Evolutionary conservation across 2,329 filamentous ascomycete species (phyloP), one percentile per base, ranked within the genome.

Genomic region (Hypoxylon sp.): DNA sequence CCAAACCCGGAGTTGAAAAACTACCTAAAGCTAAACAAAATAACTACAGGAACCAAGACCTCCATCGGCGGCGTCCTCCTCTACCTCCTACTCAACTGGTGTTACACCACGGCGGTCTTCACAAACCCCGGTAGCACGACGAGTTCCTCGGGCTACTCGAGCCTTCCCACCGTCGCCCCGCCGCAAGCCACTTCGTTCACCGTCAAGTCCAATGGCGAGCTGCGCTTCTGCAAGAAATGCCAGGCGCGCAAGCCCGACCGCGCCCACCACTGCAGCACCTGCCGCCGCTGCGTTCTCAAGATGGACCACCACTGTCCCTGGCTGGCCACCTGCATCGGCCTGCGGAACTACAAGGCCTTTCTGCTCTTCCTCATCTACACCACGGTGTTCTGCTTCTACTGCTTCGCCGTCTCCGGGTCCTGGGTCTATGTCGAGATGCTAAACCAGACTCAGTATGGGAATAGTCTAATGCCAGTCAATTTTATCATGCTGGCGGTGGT

Each of bases 281-380:
- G 96, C 82, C 90, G 91, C 73, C 91, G 92, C 76, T 99, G 96
- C 80, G 94, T 99, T 26, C 86, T 99, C 80, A 99, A 99, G 85
- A 99, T 99, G 96, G 96, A 99, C 79, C 96, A 99, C 80, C 96
- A 99, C 83, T 99, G 96, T 79, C 96, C 96, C 14, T 99, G 96
- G 96, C 87, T 99, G 54, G 95, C 96, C 29, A 97, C 94, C 3
- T 99, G 96, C 80, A 92, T 99, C 66, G 96, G 96, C 19, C 84
- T 99, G 71, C 90, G 89, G 77, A 99, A 99, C 81, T 97, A 98
- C 85, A 99, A 99, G 82, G 87, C 94, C 0, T 99, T 99, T 78
- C 80, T 99, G 58, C 86, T 98, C 2, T 99, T 98, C 79, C 85
- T 99, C 26, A 87, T 94, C 62, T 98, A 99, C 80, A 94, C 93